Percentiles rank a stretch among this genome's conserved stretches.
These are phyloP conservation scores for Wallacemonas sp. DNA, from an alignment of 208 protist genomes.

Conservation along the genomic window DNA sequence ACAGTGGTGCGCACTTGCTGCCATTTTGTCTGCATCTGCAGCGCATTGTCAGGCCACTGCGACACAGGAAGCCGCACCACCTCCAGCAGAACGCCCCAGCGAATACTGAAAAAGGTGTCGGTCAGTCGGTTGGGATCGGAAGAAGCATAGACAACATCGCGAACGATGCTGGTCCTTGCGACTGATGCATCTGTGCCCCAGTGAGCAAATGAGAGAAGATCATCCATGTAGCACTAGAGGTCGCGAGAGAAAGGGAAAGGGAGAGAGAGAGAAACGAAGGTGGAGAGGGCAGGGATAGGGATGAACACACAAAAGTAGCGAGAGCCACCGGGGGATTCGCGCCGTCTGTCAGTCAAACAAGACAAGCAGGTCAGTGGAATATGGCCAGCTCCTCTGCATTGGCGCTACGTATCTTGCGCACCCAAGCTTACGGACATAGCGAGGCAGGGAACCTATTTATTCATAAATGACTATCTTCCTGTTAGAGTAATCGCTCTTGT, in stretches of 20 bases:
- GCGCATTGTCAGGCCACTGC: not conserved
- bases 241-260: not conserved
- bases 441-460: too few relatives aligned
- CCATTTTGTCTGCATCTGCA: not conserved
- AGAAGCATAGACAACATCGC: conserved; percentile 32
- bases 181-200: conserved; percentile 12
- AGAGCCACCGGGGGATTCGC: too few relatives aligned
- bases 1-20: not conserved
- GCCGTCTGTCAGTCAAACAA: too few relatives aligned
- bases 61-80: conserved; percentile 25
- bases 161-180: conserved; percentile 23
- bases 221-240: too few relatives aligned
- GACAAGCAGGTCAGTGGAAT: too few relatives aligned
- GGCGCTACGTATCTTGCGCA: too few relatives aligned
- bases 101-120: conserved; percentile 31
- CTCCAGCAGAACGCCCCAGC: conserved; percentile 50
- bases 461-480: too few relatives aligned
- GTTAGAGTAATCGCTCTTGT: too few relatives aligned
- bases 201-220: conserved; percentile 25
- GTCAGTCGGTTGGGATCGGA: not conserved
- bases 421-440: too few relatives aligned
- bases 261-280: not conserved
- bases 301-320: too few relatives aligned
- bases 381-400: too few relatives aligned
- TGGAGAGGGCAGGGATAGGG: not conserved